These are phyloP conservation scores for Aspergillus ibericus DNA, from an alignment of 2,329 filamentous ascomycete species.

Conservation along the genomic window DNA sequence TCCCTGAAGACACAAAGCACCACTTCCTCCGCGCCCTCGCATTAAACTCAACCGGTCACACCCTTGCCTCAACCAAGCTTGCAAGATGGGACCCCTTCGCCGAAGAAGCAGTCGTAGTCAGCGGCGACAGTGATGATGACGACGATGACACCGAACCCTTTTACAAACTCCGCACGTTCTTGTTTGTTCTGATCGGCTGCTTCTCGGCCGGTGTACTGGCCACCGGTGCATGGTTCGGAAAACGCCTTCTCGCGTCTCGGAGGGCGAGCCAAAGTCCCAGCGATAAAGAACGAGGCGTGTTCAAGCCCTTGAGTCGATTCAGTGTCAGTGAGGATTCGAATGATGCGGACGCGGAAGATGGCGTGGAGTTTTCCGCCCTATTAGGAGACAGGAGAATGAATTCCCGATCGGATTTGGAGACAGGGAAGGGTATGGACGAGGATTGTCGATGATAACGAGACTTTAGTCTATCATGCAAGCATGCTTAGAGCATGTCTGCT, in stretches of 20 bases:
- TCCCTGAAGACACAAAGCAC: constrained; percentile 16
- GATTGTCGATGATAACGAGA: neutral
- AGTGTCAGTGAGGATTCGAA: constrained; percentile 11
- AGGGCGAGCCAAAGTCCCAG: neutral
- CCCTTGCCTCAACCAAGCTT: constrained; percentile 19
- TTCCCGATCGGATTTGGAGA: neutral
- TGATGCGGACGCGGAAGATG: constrained; percentile 14
- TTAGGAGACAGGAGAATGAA: constrained; percentile 5
- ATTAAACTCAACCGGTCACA: constrained; percentile 21
- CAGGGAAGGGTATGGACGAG: neutral
- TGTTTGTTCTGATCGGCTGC: constrained; percentile 9
- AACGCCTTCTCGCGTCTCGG: neutral
- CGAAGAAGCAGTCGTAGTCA: constrained; percentile 13
- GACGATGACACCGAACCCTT: neutral
- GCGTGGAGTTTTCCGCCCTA: constrained; percentile 12
- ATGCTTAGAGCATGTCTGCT: neutral
- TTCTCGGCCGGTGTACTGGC: neutral
- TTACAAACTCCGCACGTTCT: neutral
- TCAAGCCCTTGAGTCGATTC: constrained; percentile 6
- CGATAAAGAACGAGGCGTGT: constrained; percentile 6
- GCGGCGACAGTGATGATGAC: neutral
- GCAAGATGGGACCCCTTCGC: constrained; percentile 23
- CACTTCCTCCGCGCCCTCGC: constrained; percentile 24
- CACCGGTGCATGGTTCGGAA: neutral
- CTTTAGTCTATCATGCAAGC: neutral